Conservation (phyloP, 2,329 filamentous ascomycete species). For the Aspergillus ustus region DNA sequence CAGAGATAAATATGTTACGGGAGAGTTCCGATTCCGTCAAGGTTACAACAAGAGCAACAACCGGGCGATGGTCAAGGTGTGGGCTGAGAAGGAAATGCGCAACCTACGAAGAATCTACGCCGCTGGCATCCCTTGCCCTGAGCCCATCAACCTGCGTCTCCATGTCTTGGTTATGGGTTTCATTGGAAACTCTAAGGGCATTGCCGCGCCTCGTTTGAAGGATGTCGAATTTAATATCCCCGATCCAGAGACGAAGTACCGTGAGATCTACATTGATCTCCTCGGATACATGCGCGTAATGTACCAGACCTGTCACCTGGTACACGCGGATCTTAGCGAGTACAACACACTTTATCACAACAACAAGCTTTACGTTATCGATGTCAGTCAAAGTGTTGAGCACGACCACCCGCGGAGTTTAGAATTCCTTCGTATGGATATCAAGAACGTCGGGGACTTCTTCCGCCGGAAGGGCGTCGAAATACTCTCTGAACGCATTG, state of each 20-base stretch:
- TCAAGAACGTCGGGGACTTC: constrained; percentile 95
- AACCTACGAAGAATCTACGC: constrained; percentile 84
- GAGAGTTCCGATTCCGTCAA: constrained; percentile 87
- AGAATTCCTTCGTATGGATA: constrained; percentile 96
- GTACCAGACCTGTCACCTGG: constrained; percentile 88
- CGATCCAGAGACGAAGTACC: constrained; percentile 74
- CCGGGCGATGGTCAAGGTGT: constrained; percentile 95
- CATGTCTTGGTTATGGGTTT: constrained; percentile 97
- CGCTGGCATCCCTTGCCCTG: constrained; percentile 86
- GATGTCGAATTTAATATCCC: constrained; percentile 77
- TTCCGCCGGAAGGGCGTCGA: constrained; percentile 86
- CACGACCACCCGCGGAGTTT: constrained; percentile 91
- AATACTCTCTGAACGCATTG: constrained; percentile 74
- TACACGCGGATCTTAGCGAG: constrained; percentile 96
- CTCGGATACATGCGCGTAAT: constrained; percentile 88
- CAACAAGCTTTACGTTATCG: constrained; percentile 85
- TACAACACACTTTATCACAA: constrained; percentile 96
- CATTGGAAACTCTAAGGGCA: constrained; percentile 82
- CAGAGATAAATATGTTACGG: constrained; percentile 91
- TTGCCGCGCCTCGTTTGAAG: constrained; percentile 84
- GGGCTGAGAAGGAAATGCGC: constrained; percentile 98
- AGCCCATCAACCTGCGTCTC: constrained; percentile 85
- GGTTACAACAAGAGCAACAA: constrained; percentile 95
- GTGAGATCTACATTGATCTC: constrained; percentile 77
- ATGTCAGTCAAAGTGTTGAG: constrained; percentile 96